These are phyloP conservation scores for Trichophyton mentagrophytes DNA, from an alignment of 2,329 filamentous ascomycete species.

Conservation along the genomic window DNA sequence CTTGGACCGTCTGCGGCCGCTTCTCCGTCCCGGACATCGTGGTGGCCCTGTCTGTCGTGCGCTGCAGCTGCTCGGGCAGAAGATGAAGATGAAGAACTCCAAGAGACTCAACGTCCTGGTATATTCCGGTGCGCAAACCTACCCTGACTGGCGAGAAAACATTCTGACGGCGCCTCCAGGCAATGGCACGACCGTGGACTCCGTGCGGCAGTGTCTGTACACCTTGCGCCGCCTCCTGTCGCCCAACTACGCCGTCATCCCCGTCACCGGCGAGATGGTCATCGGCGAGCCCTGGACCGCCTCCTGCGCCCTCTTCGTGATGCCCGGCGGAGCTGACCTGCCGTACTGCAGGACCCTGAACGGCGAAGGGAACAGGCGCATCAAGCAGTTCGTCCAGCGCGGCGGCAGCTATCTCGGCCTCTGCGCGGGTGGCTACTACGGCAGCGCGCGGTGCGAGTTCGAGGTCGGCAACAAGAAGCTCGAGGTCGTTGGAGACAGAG, in stretches of 20 bases:
- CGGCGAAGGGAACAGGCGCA: slow-evolving; percentile 72
- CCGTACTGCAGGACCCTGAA: slow-evolving; percentile 82
- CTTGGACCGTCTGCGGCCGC: slow-evolving; percentile 17
- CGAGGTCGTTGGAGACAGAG: slow-evolving; percentile 73
- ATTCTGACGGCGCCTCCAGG: slow-evolving; percentile 41
- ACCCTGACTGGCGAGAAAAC: slow-evolving; percentile 17
- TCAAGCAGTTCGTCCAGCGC: slow-evolving; percentile 69
- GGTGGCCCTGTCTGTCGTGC: not conserved
- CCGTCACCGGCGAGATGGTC: slow-evolving; percentile 63
- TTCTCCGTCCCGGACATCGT: slow-evolving; percentile 48
- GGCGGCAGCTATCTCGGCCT: slow-evolving; percentile 83
- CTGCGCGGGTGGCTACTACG: slow-evolving; percentile 93
- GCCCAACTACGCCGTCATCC: slow-evolving; percentile 84
- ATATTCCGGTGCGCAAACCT: slow-evolving; percentile 57
- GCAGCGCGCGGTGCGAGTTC: slow-evolving; percentile 69
- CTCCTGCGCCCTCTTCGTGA: slow-evolving; percentile 76
- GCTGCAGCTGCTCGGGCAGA: not conserved
- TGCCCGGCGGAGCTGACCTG: slow-evolving; percentile 88
- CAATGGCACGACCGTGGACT: slow-evolving; percentile 72
- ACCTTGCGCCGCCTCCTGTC: slow-evolving; percentile 74
- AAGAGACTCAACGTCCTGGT: slow-evolving; percentile 74
- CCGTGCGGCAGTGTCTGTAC: slow-evolving; percentile 78
- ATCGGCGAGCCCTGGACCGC: slow-evolving; percentile 84
- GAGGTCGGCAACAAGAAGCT: slow-evolving; percentile 70
- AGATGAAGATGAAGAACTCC: slow-evolving; percentile 21